Percentiles rank a stretch among this genome's conserved stretches.
Conservation (phyloP, 768 basidiomycete genomes). For the Termitomyces sp. region DNA sequence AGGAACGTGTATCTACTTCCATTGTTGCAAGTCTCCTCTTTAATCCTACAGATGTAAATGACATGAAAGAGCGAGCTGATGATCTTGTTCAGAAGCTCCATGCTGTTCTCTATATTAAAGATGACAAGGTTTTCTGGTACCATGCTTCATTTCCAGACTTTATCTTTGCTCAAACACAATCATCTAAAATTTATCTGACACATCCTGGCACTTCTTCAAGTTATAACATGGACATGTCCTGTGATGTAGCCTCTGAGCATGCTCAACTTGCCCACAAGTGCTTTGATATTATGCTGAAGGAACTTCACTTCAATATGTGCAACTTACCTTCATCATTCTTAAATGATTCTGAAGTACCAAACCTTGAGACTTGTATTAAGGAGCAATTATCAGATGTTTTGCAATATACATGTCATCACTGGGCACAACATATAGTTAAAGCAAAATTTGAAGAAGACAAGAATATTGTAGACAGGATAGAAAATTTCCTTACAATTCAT, state of each 20-base stretch:
- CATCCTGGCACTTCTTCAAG: neutral
- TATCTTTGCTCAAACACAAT: slow-evolving; percentile 7
- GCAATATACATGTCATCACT: neutral
- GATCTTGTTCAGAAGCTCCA: slow-evolving; percentile 10
- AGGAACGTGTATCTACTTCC: slow-evolving; percentile 7
- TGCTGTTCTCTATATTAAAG: slow-evolving; percentile 16
- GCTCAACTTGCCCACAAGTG: neutral
- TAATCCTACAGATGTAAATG: neutral
- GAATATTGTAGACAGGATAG: neutral
- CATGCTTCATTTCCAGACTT: slow-evolving; percentile 19
- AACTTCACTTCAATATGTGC: neutral
- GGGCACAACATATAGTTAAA: neutral
- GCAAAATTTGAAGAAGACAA: neutral
- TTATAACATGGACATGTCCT: neutral
- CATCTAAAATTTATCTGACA: neutral
- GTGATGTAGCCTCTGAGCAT: neutral
- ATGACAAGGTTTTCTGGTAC: slow-evolving; percentile 13
- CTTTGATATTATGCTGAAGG: neutral
- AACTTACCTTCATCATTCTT: neutral
- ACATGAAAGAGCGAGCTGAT: neutral
- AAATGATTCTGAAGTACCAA: neutral
- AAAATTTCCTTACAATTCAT: slow-evolving; percentile 11
- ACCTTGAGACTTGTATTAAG: neutral
- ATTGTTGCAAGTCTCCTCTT: slow-evolving; percentile 11
- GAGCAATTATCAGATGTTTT: neutral